phyloP scores from a whole-genome alignment of 2,329 filamentous ascomycete species.

The Calonectria pseudoturangicola region DNA sequence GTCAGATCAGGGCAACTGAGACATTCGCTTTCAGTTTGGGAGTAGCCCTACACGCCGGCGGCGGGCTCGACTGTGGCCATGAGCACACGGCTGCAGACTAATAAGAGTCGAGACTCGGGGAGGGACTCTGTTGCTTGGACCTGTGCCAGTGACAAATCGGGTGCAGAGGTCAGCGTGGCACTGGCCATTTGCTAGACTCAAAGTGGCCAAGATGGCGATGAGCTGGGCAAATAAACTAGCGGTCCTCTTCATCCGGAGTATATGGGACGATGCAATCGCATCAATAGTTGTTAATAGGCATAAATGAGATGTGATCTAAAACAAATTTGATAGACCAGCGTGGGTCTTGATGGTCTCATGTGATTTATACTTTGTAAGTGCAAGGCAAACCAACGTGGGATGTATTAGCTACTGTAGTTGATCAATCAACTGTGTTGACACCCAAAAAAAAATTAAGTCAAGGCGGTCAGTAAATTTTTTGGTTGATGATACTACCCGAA shows the following conservation, averaged over 20 bases:
- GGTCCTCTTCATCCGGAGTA: constrained; percentile 29
- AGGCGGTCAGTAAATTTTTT: constrained; percentile 21
- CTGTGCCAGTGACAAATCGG: constrained; percentile 45
- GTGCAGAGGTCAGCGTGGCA: constrained; percentile 45
- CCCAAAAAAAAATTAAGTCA: constrained; percentile 14
- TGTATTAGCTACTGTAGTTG: not conserved
- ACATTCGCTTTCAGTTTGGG: constrained; percentile 4
- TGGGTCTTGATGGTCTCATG: not conserved
- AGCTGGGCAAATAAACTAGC: constrained; percentile 19
- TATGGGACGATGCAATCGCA: constrained; percentile 4
- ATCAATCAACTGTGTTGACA: constrained; percentile 10
- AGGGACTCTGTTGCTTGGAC: constrained; percentile 39
- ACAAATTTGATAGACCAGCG: not conserved
- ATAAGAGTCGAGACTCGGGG: constrained; percentile 42
- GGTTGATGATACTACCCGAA: not conserved
- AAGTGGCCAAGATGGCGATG: constrained; percentile 16
- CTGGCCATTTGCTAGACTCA: constrained; percentile 20
- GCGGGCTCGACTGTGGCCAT: constrained; percentile 39
- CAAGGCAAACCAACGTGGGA: not conserved
- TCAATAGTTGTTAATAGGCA: not conserved
- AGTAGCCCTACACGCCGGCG: constrained; percentile 39
- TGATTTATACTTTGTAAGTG: constrained; percentile 34
- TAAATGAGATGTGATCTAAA: constrained; percentile 3
- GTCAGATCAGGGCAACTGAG: constrained; percentile 2
- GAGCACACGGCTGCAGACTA: constrained; percentile 42